Base-by-base conservation (phyloP, 1,284 basidiomycete genomes). In the Ceratobasidium papillatum region DNA sequence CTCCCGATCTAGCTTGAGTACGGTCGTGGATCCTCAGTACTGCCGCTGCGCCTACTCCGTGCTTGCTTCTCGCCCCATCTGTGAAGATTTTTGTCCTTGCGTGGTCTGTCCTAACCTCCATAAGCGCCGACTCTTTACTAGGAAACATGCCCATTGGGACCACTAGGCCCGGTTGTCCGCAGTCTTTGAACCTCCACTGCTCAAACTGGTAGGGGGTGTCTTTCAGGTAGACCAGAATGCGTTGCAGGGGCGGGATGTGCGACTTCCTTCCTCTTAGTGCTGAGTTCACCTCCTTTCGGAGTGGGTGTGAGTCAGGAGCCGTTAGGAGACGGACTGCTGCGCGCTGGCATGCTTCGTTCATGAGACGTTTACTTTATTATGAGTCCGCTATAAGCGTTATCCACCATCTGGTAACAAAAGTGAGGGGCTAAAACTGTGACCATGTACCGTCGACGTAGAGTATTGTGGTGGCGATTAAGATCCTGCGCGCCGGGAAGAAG, bases 271-370 rank as follows among this genome's bases (percentile, higher is more conserved):
- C 41, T 14, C 3, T 25, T 7, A 5, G 9, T 11, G 41, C 22
- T 14, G 14, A 12, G 14, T 9, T 14, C 1, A 64, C 25, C 17
- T 19, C 62, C 14, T 47, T 64, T 36, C 4, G 38, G 8, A 64
- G 41, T 19, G 41, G 41, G 61, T 63, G 61, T 3, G 11, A 9
- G 38, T 30, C 25, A 2, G 61, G 61, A 5, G 22, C n/a, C 3
- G 61, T 17, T 3, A n/a, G 38, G 7, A 45, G 34, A 5, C 61
- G 36, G 38, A 64, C 17, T 1, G 62, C 41, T 9, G 62, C 38
- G 5, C 62, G 38, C 19, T 27, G 41, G 62, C 62, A 64, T 1
- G 32, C 41, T 49, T 64, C 62, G 62, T 64, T 64, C 27, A 64
- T 9, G 19, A 64, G 45, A n/a, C n/a, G n/a, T n/a, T n/a, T n/a